Evolutionary conservation across 176 grass and related monocot genomes (phyloP), one percentile per base, ranked within the genome.

Genomic region (Rhipidocladum racemiflorum): DNA sequence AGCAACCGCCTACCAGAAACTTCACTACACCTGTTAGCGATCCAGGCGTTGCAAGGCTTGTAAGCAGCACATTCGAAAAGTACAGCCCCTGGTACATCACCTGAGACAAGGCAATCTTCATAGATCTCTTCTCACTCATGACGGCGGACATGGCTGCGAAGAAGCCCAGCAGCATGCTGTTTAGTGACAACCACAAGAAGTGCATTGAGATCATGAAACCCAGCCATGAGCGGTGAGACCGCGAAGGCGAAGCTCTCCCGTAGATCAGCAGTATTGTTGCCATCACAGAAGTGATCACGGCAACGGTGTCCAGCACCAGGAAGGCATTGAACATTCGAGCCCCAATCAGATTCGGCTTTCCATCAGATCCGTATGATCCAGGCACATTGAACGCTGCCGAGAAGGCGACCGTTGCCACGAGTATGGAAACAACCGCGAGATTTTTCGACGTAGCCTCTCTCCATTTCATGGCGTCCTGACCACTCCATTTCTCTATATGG

Each of bases 331-430:
- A 91, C 50, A 75, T 32, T 6, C 16, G 44, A 50, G 60, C 85
- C 30, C 81, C 29, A 0, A 38, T 62, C 6, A 89, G 77, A n/a
- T 65, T 84, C 36, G 87, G 78, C 32, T 79, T 77, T 3, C 90
- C 87, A 17, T 86, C 62, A 1, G 46, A 5, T 38, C 85, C 82
- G 17, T 89, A 92, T 12, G 86, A 85, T 43, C 90, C 86, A 2
- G 87, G 90, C 21, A 92, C 79, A 15, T 89, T 92, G 83, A 92
- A 89, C 40, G 90, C 79, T 11, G 90, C 87, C 2, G 83, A 92
- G 59, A 92, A 92, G 45, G 86, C 90, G 5, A 89, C 65, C 8
- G 87, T 83, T 4, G 78, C 90, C 28, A 92, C 81, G 5, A 92
- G 75, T 2, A 84, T 84, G 24, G 78, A 81, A n/a, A 92, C 83